These are phyloP conservation scores for Cryphonectria japonica DNA, from an alignment of 2,329 filamentous ascomycete species.

Conservation along the genomic window DNA sequence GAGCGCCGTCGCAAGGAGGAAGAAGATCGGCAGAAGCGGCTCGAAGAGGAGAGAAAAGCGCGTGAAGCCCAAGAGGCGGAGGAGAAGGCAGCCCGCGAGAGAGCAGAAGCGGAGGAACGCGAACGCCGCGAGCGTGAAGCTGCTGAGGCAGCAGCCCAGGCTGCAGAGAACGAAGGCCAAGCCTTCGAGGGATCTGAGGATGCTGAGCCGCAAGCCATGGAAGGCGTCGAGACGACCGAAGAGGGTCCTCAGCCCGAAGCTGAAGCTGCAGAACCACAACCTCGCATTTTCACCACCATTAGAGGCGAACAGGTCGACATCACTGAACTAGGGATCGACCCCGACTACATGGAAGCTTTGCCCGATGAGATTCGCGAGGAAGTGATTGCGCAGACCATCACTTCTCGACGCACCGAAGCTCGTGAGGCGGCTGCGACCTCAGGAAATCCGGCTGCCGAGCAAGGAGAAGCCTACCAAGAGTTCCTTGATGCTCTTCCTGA, in stretches of 20 bases:
- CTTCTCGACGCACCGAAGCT: constrained; percentile 79
- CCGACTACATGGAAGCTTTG: constrained; percentile 94
- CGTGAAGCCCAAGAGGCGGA: constrained; percentile 75
- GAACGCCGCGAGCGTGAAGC: constrained; percentile 64
- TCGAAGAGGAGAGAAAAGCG: constrained; percentile 67
- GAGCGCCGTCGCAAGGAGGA: constrained; percentile 57
- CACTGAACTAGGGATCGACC: constrained; percentile 90
- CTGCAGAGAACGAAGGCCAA: constrained; percentile 34
- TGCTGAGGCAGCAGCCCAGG: constrained; percentile 58
- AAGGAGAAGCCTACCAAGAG: constrained; percentile 84
- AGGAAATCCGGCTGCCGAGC: constrained; percentile 64
- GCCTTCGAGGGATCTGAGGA: constrained; percentile 49
- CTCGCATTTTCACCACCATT: constrained; percentile 80
- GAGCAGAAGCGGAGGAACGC: constrained; percentile 71
- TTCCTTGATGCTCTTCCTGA: constrained; percentile 91
- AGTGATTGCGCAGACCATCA: constrained; percentile 89
- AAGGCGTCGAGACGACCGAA: constrained; percentile 68
- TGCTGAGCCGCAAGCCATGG: constrained; percentile 46
- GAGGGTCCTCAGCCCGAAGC: constrained; percentile 39
- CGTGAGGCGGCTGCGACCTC: constrained; percentile 60
- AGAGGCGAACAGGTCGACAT: constrained; percentile 89
- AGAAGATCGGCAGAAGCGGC: constrained; percentile 63
- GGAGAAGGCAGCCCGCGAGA: constrained; percentile 67
- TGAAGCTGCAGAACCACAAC: constrained; percentile 51
- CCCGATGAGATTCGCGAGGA: constrained; percentile 96